Conservation (phyloP, 495 filamentous ascomycete genomes). For the Friedmanniomyces endolithicus region DNA sequence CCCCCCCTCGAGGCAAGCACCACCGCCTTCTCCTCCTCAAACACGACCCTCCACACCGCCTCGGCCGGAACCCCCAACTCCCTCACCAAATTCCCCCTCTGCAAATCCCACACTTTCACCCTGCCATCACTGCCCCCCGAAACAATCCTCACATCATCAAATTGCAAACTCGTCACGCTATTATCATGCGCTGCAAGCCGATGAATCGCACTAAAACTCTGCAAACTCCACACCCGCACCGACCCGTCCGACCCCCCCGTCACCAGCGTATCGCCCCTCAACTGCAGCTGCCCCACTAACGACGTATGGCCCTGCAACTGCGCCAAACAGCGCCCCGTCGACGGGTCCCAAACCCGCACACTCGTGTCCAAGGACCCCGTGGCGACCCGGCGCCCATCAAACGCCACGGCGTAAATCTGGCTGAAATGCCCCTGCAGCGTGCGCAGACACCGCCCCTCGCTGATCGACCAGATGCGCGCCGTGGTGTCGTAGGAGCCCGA, state of each 20-base stretch:
- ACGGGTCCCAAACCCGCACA: slow-evolving; percentile 92
- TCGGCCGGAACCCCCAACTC: slow-evolving; percentile 84
- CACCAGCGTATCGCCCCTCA: slow-evolving; percentile 85
- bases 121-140: slow-evolving; percentile 90
- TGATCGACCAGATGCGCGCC: slow-evolving; percentile 93
- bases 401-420: slow-evolving; percentile 97
- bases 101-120: slow-evolving; percentile 94
- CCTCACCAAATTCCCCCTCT: slow-evolving; percentile 76
- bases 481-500: slow-evolving; percentile 96
- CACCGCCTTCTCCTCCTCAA: slow-evolving; percentile 95
- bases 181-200: slow-evolving; percentile 96
- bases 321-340: slow-evolving; percentile 73
- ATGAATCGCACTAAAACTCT: slow-evolving; percentile 79
- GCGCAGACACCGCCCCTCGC: slow-evolving; percentile 76
- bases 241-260: slow-evolving; percentile 94
- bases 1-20: slow-evolving; percentile 77
- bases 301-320: slow-evolving; percentile 95
- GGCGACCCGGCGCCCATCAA: slow-evolving; percentile 85
- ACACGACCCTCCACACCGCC: slow-evolving; percentile 93
- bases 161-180: slow-evolving; percentile 91
- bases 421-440: slow-evolving; percentile 94
- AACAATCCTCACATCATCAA: slow-evolving; percentile 87
- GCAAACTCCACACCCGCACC: slow-evolving; percentile 87
- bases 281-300: slow-evolving; percentile 91
- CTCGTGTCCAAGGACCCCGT: slow-evolving; percentile 95